Evolutionary conservation across 768 basidiomycete species (phyloP), one percentile per base, ranked within the genome.

Genomic region (Naganishia kalamii): DNA sequence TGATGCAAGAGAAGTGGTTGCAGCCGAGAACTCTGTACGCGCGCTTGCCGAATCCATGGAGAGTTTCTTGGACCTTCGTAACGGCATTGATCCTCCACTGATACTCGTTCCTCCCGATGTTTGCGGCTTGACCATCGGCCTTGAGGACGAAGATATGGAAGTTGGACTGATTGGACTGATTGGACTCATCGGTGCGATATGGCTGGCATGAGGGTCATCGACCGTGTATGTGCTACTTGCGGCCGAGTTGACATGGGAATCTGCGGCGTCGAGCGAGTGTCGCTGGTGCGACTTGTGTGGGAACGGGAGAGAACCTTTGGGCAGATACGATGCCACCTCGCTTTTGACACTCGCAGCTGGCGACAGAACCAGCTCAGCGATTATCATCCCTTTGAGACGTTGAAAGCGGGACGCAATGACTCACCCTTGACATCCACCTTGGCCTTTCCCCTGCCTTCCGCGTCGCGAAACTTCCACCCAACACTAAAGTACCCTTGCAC

Each of bases 401-500:
- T 11, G 5, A 21, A 32, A 12, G 8, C 8, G 25, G 15, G 12
- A 43, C 23, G 15, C 60, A 15, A 35, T 47, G 7, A 64, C 63
- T 64, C 63, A 64, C 63, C 47, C 17, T 44, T 40, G 27, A 64
- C 27, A 11, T 54, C 40, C 0, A 64, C 54, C 43, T 61, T 48
- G 2, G 43, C 46, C 15, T n/a, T 60, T 44, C 44, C 64, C 8
- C 37, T 59, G 41, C 44, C 59, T 33, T 51, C 59, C 23, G 30
- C 46, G 27, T 49, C 65, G 19, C 65, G n/a, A 66, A 66, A 66
- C 48, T 66, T 66, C 59, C 60, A 66, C 27, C 59, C 59, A 3
- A 66, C 65, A 23, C 49, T 51, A 30, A 66, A 66, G 25, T 35
- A 44, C 23, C 65, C 65, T 25, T 29, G 27, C 8, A 66, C 65